Conservation (phyloP, 75 land plant species). For the Isoetes taiwanensis region DNA sequence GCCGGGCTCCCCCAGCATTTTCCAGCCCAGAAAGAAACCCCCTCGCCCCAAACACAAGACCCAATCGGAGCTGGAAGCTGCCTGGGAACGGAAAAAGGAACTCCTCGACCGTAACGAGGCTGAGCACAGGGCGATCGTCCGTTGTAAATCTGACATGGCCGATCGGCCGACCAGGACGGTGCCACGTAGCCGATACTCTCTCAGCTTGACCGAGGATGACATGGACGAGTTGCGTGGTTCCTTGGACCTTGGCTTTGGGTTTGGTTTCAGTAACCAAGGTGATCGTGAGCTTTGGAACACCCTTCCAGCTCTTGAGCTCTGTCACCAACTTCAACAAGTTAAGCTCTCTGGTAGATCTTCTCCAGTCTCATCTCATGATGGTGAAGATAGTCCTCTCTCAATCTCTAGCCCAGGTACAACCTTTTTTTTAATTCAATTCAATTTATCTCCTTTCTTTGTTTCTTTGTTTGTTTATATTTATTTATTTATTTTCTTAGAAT, state of each 20-base stretch:
- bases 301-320: conserved; percentile 55
- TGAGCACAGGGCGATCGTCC: neutral
- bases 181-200: neutral
- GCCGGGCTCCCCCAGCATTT: neutral
- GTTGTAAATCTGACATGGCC: neutral
- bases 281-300: conserved; percentile 48
- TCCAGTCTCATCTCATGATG: too few relatives aligned
- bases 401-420: too few relatives aligned
- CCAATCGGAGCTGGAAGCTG: conserved; percentile 5
- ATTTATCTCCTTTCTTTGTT: too few relatives aligned
- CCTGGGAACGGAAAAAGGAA: conserved; percentile 12
- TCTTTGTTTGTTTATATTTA: too few relatives aligned
- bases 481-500: too few relatives aligned
- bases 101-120: neutral
- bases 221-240: conserved; percentile 60
- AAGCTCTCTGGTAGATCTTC: too few relatives aligned
- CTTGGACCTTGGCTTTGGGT: conserved; percentile 63
- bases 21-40: neutral
- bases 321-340: too few relatives aligned
- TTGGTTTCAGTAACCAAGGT: conserved; percentile 22
- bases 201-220: conserved; percentile 56
- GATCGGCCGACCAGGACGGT: neutral
- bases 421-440: too few relatives aligned
- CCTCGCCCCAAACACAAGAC: neutral
- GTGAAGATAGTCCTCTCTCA: too few relatives aligned